A percentile compares a stretch with the other conserved stretches of the same genome.
Conservation (phyloP, 352 stramenopile genomes). For the Bremia lactucae region DNA sequence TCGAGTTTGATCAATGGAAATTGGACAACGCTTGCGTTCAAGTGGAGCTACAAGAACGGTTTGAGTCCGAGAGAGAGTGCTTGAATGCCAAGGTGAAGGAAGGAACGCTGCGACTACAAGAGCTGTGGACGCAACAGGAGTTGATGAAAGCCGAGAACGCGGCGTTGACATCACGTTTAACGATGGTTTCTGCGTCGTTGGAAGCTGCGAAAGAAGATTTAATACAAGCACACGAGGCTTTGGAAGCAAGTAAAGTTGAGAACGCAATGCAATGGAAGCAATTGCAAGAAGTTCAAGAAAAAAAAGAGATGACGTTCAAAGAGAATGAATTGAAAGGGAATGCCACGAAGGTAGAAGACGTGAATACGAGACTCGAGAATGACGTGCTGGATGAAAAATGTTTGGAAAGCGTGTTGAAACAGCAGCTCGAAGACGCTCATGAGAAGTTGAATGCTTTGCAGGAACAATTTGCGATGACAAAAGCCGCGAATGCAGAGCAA, state of each 20-base stretch:
- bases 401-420: conserved; percentile 8
- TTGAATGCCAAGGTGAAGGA: conserved; percentile 8
- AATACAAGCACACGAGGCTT: conserved; percentile 10
- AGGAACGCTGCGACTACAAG: conserved; percentile 11
- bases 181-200: conserved; percentile 4
- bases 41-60: conserved; percentile 13
- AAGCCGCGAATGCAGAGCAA: conserved; percentile 30
- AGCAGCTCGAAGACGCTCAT: conserved; percentile 15
- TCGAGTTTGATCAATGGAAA: conserved; percentile 28
- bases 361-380: conserved; percentile 12
- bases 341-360: background rate
- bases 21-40: conserved; percentile 17
- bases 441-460: conserved; percentile 16
- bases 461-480: conserved; percentile 27
- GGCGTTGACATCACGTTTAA: conserved; percentile 15
- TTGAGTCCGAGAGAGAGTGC: conserved; percentile 7
- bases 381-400: conserved; percentile 16
- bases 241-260: conserved; percentile 18
- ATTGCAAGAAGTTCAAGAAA: conserved; percentile 18
- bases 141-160: conserved; percentile 14
- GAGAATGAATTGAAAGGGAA: background rate
- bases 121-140: conserved; percentile 17
- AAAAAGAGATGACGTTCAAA: conserved; percentile 12
- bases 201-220: conserved; percentile 15
- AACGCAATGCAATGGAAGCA: conserved; percentile 13